Percentiles rank a stretch among this genome's conserved stretches.
Conservation (phyloP, 2,329 filamentous ascomycete genomes). For the Arthrobotrys conoides region DNA sequence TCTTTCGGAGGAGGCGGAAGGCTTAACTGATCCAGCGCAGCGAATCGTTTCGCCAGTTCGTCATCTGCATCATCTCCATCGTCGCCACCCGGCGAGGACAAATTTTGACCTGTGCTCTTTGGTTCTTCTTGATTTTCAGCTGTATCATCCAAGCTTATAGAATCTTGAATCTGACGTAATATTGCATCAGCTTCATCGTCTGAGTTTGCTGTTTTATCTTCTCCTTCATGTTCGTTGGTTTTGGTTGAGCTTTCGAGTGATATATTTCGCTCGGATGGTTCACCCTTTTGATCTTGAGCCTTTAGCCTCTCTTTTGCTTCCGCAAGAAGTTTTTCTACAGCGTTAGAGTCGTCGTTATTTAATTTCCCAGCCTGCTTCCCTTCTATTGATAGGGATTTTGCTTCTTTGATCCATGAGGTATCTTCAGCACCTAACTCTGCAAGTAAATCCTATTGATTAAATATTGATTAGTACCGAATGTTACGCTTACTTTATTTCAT, state of each 20-base stretch:
- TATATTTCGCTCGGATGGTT: constrained; percentile 4
- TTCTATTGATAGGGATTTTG: constrained; percentile 48
- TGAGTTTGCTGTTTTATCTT: constrained; percentile 45
- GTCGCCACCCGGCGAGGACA: background rate
- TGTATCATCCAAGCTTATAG: constrained; percentile 33
- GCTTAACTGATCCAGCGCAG: constrained; percentile 38
- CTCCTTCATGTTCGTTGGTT: constrained; percentile 8
- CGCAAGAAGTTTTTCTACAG: constrained; percentile 47
- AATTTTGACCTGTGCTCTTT: background rate
- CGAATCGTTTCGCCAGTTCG: constrained; percentile 49
- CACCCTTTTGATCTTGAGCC: constrained; percentile 24
- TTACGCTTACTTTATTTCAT: no score
- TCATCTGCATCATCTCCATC: constrained; percentile 36
- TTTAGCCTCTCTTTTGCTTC: constrained; percentile 37
- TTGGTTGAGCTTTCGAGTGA: background rate
- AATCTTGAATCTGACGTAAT: constrained; percentile 48
- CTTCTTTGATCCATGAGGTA: constrained; percentile 56
- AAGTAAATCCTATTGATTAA: constrained; percentile 38
- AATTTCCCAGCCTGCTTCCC: constrained; percentile 45
- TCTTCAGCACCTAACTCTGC: constrained; percentile 53
- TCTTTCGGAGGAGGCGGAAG: constrained; percentile 33
- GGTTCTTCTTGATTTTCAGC: constrained; percentile 24
- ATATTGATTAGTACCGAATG: background rate
- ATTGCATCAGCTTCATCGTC: constrained; percentile 56
- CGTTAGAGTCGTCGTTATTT: constrained; percentile 34